phyloP scores from a whole-genome alignment of 2,329 filamentous ascomycete genomes.

The Cladobotryum protrusum region DNA sequence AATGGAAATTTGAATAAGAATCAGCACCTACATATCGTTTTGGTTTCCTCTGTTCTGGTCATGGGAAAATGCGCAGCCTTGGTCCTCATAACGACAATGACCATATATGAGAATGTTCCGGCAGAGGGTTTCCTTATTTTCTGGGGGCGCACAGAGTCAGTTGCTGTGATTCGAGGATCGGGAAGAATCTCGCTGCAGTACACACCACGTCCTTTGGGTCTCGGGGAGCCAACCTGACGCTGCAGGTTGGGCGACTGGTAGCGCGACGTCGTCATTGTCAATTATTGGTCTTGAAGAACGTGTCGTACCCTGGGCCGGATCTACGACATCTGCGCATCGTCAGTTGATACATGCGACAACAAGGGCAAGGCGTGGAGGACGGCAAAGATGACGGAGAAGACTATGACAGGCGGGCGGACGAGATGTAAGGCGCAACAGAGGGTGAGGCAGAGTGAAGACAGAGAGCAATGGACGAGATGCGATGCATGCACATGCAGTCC shows the following conservation, averaged over 20 bases:
- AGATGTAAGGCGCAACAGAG: neutral
- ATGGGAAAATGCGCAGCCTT: slow-evolving; percentile 87
- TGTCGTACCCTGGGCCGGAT: slow-evolving; percentile 31
- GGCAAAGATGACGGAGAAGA: too few relatives aligned
- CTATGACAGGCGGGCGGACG: too few relatives aligned
- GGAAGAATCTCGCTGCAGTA: slow-evolving; percentile 12
- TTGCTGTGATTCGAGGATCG: neutral
- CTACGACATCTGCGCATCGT: slow-evolving; percentile 35
- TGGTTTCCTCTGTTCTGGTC: slow-evolving; percentile 57
- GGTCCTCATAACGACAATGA: slow-evolving; percentile 85
- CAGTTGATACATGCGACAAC: slow-evolving; percentile 12
- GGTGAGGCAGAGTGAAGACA: neutral
- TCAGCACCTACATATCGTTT: slow-evolving; percentile 42
- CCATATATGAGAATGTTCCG: slow-evolving; percentile 92
- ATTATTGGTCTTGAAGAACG: slow-evolving; percentile 20
- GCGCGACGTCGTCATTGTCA: slow-evolving; percentile 42
- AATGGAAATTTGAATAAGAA: neutral
- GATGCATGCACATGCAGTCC: neutral
- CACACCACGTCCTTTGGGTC: slow-evolving; percentile 51
- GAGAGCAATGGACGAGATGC: neutral
- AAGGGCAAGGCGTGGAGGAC: neutral
- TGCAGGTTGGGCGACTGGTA: slow-evolving; percentile 42
- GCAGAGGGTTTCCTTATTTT: slow-evolving; percentile 85
- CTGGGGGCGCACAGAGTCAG: slow-evolving; percentile 31
- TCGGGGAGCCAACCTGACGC: slow-evolving; percentile 49